A percentile compares a stretch with the other conserved stretches of the same genome.
Evolutionary conservation across 1,284 basidiomycete species (phyloP).

Genomic region (Microbotryum saponariae): DNA sequence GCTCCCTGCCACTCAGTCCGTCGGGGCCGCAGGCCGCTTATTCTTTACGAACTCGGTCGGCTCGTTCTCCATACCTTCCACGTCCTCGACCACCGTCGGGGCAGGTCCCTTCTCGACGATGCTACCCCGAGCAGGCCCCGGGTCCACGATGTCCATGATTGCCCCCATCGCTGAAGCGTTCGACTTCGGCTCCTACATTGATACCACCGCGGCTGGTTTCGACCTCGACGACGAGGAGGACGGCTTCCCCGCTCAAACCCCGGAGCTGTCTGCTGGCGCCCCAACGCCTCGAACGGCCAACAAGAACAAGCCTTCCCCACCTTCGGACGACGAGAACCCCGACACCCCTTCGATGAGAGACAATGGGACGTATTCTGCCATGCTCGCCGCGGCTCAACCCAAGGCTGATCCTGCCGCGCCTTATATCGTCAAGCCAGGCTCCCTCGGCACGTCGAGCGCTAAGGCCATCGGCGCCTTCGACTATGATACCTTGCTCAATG

Average conservation of each 20-base stretch:
- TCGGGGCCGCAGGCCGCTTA: background rate
- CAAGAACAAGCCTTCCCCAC: background rate
- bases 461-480: too few species aligned
- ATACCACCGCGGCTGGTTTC: slow-evolving; percentile 23
- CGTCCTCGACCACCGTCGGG: background rate
- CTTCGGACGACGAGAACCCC: slow-evolving; percentile 1
- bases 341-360: too few species aligned
- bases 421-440: too few species aligned
- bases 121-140: background rate
- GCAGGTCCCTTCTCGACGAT: background rate
- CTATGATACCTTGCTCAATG: too few species aligned
- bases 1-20: slow-evolving; percentile 16
- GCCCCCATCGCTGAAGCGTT: slow-evolving; percentile 4
- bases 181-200: slow-evolving; percentile 27
- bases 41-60: slow-evolving; percentile 15
- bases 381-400: too few species aligned
- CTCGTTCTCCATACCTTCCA: background rate
- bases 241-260: background rate
- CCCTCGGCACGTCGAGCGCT: too few species aligned
- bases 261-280: background rate
- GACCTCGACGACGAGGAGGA: slow-evolving; percentile 8
- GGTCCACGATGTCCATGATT: background rate
- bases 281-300: background rate
- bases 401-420: too few species aligned
- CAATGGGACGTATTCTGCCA: too few species aligned